phyloP scores from a whole-genome alignment of 768 basidiomycete genomes.

The Tulasnella calospora region DNA sequence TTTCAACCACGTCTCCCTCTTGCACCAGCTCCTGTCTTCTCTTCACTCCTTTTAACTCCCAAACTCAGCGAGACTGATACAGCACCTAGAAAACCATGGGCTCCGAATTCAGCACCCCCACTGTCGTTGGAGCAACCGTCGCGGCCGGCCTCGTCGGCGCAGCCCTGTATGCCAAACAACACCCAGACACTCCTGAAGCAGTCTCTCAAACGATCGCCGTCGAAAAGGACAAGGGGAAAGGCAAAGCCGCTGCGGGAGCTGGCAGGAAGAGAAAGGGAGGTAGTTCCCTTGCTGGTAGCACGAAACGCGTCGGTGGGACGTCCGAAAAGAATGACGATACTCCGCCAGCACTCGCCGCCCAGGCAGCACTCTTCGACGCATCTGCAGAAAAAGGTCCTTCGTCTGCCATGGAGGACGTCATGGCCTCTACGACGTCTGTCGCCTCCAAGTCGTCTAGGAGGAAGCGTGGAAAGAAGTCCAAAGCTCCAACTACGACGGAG shows the following conservation, averaged over 20 bases:
- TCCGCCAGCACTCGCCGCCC: constrained; percentile 9
- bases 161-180: constrained; percentile 32
- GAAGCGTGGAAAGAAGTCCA: constrained; percentile 23
- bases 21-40: background rate
- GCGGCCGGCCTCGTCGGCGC: constrained; percentile 45
- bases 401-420: constrained; percentile 34
- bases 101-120: constrained; percentile 26
- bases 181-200: constrained; percentile 16
- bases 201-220: constrained; percentile 13
- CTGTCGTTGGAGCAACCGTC: constrained; percentile 41
- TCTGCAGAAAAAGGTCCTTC: constrained; percentile 24
- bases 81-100: constrained; percentile 34
- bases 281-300: constrained; percentile 11
- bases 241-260: constrained; percentile 29
- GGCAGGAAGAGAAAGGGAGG: constrained; percentile 37
- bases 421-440: constrained; percentile 27
- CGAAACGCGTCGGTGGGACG: background rate
- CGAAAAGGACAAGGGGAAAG: constrained; percentile 8
- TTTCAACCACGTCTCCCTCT: constrained; percentile 6
- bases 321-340: constrained; percentile 1
- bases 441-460: constrained; percentile 15
- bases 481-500: constrained; percentile 20
- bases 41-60: background rate
- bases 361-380: constrained; percentile 26
- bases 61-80: constrained; percentile 44